Evolutionary conservation across 1,284 basidiomycete species (phyloP).

Genomic region (Uromyces viciae-fabae): DNA sequence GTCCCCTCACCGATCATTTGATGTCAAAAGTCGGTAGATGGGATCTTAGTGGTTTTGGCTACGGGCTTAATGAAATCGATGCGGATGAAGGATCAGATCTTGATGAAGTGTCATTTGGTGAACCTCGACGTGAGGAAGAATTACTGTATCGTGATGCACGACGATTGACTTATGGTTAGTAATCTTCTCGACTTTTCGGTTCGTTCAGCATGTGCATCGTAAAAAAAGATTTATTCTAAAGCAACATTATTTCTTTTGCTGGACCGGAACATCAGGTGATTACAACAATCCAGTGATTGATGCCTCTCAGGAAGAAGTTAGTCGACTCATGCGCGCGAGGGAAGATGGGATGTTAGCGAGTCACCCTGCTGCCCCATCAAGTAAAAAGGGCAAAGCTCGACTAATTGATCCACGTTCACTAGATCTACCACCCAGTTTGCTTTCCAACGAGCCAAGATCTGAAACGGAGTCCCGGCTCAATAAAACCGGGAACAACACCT

Average conservation of each 20-base stretch:
- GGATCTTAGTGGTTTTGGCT: constrained; percentile 48
- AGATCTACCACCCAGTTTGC: neutral
- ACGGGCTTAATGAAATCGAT: constrained; percentile 49
- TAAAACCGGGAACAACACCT: neutral
- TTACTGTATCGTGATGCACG: constrained; percentile 67
- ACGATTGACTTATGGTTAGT: constrained; percentile 81
- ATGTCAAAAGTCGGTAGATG: constrained; percentile 54
- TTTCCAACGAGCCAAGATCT: neutral
- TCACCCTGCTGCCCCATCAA: constrained; percentile 25
- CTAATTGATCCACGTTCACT: no score
- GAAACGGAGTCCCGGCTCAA: neutral
- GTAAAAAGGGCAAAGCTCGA: constrained; percentile 17
- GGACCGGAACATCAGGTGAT: constrained; percentile 59
- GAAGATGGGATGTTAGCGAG: constrained; percentile 46
- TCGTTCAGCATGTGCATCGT: no score
- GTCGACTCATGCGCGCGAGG: constrained; percentile 49
- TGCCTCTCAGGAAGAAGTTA: constrained; percentile 50
- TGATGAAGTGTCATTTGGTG: constrained; percentile 60
- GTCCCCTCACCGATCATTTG: constrained; percentile 47
- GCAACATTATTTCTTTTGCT: constrained; percentile 68
- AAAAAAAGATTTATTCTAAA: no score
- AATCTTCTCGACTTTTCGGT: constrained; percentile 59
- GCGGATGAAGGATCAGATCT: constrained; percentile 55
- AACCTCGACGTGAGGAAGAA: constrained; percentile 65
- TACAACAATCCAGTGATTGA: constrained; percentile 51